A percentile compares a stretch with the other conserved stretches of the same genome.
Conservation (phyloP, 2,329 filamentous ascomycete genomes). For the Juglanconis sp. region DNA sequence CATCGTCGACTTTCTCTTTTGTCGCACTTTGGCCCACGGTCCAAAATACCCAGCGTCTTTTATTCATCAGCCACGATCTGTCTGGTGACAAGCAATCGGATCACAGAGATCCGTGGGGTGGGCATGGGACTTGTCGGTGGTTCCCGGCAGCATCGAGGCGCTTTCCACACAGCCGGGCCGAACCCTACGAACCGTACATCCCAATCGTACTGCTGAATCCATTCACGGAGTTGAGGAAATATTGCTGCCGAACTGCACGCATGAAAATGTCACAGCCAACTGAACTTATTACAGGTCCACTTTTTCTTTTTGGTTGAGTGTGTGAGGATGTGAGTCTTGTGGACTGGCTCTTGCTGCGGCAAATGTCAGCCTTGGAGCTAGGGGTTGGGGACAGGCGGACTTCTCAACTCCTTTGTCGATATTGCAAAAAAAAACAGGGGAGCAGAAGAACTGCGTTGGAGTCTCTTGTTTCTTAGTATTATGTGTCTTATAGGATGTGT, state of each 20-base stretch:
- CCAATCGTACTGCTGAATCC: slow-evolving; percentile 8
- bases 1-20: slow-evolving; percentile 10
- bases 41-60: slow-evolving; percentile 15
- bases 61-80: slow-evolving; percentile 5
- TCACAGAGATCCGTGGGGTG: background rate
- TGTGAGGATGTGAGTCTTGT: background rate
- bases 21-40: slow-evolving; percentile 6
- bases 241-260: slow-evolving; percentile 3
- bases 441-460: slow-evolving; percentile 10
- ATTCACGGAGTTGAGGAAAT: slow-evolving; percentile 1
- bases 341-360: background rate
- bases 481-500: slow-evolving; percentile 18
- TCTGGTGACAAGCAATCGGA: background rate
- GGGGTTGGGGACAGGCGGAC: slow-evolving; percentile 2
- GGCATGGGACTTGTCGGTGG: slow-evolving; percentile 3
- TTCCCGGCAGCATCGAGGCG: slow-evolving; percentile 7
- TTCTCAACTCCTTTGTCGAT: slow-evolving; percentile 10
- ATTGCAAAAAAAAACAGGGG: slow-evolving; percentile 15
- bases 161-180: background rate
- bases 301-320: slow-evolving; percentile 2
- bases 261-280: slow-evolving; percentile 12
- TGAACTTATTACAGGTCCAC: background rate
- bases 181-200: slow-evolving; percentile 4
- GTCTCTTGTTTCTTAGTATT: slow-evolving; percentile 13
- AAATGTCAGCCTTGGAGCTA: slow-evolving; percentile 1